Base-by-base conservation (phyloP, 805 yeast species). In the Suhomyces vadensis region DNA sequence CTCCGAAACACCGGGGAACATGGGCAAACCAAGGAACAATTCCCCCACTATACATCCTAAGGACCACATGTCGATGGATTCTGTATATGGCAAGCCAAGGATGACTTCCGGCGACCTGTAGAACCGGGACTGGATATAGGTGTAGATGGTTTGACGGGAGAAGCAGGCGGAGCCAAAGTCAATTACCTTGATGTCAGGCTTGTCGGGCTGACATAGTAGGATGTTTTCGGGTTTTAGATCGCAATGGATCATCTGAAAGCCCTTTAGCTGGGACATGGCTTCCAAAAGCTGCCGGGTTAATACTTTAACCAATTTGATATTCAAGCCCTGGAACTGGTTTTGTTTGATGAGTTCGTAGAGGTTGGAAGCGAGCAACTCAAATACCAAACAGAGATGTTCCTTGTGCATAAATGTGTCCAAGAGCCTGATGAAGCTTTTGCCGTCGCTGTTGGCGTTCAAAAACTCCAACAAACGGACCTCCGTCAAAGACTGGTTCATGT, bases 31-130 rank as follows among this genome's bases (percentile, higher is more conserved):
- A 41, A 92, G 65, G 53, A 86, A 91, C 38, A 92, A 69, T 63
- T 94, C 99, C 1, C 94, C 95, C 25, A 89, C 80, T 40, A 94
- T 88, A 60, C 97, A 87, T 0, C 96, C 99, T 35, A 91, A 69
- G 0, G 98, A 92, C 99, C 99, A 94, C 82, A 92, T 89, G 62
- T 92, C 99, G 42, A 94, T 92, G 5, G 96, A 82, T 7, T 95
- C 81, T 0, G 96, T 86, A 59, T 94, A 92, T 4, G 96, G 96
- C 35, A 92, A 71, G 0, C 99, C 98, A 16, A 92, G 67, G 2
- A 94, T 80, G 16, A 92, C 96, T 63, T 92, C 99, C 0, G 99
- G 99, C 2, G 96, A 87, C 50, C 99, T 75, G 67, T 92, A 92
- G 58, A 91, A 91, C 47, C 98, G 72, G 4, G 96, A 87, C 64